Base-by-base conservation (phyloP, 2,329 filamentous ascomycete genomes). In the Nothophoma quercina region DNA sequence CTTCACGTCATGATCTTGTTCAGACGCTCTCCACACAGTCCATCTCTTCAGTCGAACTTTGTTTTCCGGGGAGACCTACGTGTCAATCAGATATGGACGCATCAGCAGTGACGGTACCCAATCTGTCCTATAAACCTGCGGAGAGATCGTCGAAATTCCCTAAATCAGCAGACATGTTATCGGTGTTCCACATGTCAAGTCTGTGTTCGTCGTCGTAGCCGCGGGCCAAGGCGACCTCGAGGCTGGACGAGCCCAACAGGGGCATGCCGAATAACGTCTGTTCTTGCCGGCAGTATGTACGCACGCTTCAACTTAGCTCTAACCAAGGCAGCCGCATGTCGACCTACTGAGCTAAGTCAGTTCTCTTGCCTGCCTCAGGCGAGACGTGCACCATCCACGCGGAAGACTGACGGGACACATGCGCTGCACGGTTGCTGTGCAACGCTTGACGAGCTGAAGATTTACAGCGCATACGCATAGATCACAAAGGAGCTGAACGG, bases 401-500 rank as follows among this genome's bases (percentile, higher is more conserved):
- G 19, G 36, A 36, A 18, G 18, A 12, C 10, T 1, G 18, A 16
- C 36, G 22, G 29, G 28, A 40, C 22, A 16, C 30, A 29, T 13
- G 35, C 8, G 43, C 29, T 16, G 35, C 19, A 40, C 35, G 35
- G 16, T 23, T 35, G 26, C 10, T 42, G 42, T 52, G 38, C 39
- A 23, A 53, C 50, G 23, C 23, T 30, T 33, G 50, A 53, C 36
- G 42, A 43, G 25, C 47, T 42, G 49, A 42, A 19, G 36, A 42
- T 45, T 40, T 42, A 15, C 42, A 47, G 36, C 30, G 36, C 35
- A 46, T 42, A 46, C 8, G 39, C 25, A 39, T 21, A 26, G n/a
- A 36, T 36, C 26, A 5, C 30, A 18, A 22, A 25, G 35, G 18
- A 23, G 26, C 18, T 36, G 35, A 52, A 46, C 42, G 41, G 49